phyloP scores from a whole-genome alignment of 1,284 basidiomycete species.

The Heterobasidion occidentale region DNA sequence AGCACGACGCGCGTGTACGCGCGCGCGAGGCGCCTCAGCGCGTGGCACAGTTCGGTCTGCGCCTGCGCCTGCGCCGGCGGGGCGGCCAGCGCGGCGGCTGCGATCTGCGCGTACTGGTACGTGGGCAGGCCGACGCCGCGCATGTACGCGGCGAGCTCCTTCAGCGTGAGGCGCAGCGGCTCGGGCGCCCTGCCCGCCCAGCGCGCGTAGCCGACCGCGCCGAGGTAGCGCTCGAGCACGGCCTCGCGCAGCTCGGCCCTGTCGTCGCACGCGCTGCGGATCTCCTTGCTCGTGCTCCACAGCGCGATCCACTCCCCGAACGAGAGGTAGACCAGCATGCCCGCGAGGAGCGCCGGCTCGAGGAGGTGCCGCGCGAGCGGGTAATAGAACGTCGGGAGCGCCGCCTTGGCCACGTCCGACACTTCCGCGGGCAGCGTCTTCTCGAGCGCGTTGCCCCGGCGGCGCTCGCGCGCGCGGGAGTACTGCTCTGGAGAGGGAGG shows the following conservation, averaged over 20 bases:
- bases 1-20: constrained; percentile 71
- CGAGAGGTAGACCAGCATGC: constrained; percentile 47
- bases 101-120: constrained; percentile 57
- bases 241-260: constrained; percentile 46
- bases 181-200: constrained; percentile 57
- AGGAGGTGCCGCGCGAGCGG: constrained; percentile 45
- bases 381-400: constrained; percentile 38
- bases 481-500: constrained; percentile 30
- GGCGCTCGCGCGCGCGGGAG: constrained; percentile 26
- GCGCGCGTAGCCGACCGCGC: constrained; percentile 58
- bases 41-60: constrained; percentile 32
- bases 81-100: constrained; percentile 27
- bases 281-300: constrained; percentile 42
- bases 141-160: constrained; percentile 76
- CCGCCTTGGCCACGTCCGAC: constrained; percentile 12
- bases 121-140: constrained; percentile 66
- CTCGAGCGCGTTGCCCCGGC: constrained; percentile 33
- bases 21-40: constrained; percentile 49
- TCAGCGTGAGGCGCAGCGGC: constrained; percentile 49
- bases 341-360: constrained; percentile 37
- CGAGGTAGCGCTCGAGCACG: constrained; percentile 58
- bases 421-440: constrained; percentile 26
- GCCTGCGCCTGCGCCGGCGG: constrained; percentile 20
- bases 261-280: constrained; percentile 40
- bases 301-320: constrained; percentile 64